phyloP scores from a whole-genome alignment of 257 asterid species.

The Verbascum thapsus region DNA sequence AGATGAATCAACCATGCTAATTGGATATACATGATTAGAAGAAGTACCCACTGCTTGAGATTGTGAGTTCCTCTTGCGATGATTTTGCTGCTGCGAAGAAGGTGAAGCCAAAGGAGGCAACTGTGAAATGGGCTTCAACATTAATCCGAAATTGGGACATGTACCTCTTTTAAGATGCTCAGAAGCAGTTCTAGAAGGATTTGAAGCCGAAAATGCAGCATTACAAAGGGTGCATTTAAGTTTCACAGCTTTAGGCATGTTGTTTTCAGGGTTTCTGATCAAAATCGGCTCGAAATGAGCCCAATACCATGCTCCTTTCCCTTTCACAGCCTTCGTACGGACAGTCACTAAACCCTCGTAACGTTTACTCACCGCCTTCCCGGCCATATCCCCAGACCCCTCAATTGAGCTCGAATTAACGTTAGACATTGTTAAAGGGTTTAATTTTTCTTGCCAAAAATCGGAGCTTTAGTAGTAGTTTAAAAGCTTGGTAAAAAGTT shows the following conservation, averaged over 20 bases:
- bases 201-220: constrained; percentile 75
- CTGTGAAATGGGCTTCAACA: constrained; percentile 57
- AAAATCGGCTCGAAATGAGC: constrained; percentile 84
- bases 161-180: constrained; percentile 83
- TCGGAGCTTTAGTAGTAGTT: constrained; percentile 24
- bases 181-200: constrained; percentile 85
- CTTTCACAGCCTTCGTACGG: constrained; percentile 82
- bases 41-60: constrained; percentile 41
- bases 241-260: constrained; percentile 75
- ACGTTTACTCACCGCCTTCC: constrained; percentile 61
- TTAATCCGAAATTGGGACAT: constrained; percentile 68
- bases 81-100: constrained; percentile 51
- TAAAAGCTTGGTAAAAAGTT: constrained; percentile 32
- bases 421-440: constrained; percentile 46
- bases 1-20: constrained; percentile 44
- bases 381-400: constrained; percentile 55
- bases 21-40: constrained; percentile 45
- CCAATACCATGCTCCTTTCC: constrained; percentile 99
- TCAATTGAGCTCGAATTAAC: constrained; percentile 41
- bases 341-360: constrained; percentile 69
- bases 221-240: constrained; percentile 77
- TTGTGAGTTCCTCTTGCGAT: constrained; percentile 59
- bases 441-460: constrained; percentile 4
- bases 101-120: constrained; percentile 82
- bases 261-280: constrained; percentile 60